Base-by-base conservation (phyloP, 345 rosid genomes). In the Salix dunnii region DNA sequence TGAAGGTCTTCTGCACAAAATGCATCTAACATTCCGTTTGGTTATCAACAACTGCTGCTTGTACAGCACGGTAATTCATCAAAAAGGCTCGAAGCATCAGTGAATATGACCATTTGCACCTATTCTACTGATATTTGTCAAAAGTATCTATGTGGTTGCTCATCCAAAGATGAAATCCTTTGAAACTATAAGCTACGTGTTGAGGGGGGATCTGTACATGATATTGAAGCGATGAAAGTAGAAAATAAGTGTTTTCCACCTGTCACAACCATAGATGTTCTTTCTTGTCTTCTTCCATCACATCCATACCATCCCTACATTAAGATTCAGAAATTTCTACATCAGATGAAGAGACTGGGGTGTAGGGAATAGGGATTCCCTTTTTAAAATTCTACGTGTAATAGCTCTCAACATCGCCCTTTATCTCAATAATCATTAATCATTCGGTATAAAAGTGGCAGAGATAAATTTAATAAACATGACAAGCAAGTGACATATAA, bases 211-310 rank as follows among this genome's bases (percentile, higher is more conserved):
- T 23, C 48, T 25, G 30, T 67, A 20, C 31, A 48, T 13, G 70
- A 48, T 23, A 53, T 25, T 3, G 48, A 31, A 42, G 30, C 31
- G 33, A 7, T 33, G 20, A 33, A 58, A 25, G 13, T 55, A 55
- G 66, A 72, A 35, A 30, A 72, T 35, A 60, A 51, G 28, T 10
- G 63, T 9, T 58, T 25, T 58, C 63, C 63, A 61, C 30, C 27
- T 17, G 48, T 86, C 85, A 88, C 68, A 74, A 75, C 23, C 82
- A 65, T 28, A 82, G 81, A 70, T 80, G 77, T 35, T 72, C 85
- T 31, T 82, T 63, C 73, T 76, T 82, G 76, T 83, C 84, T 35
- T 83, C 89, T 18, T 85, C 87, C 87, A 85, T 84, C 65, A 83
- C 88, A 79, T 85, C 87, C 21, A 73, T 82, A 65, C 68, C 83